A percentile compares a stretch with the other conserved stretches of the same genome.
phyloP scores from a whole-genome alignment of 1,284 basidiomycete species.

The Ganoderma lucidum region DNA sequence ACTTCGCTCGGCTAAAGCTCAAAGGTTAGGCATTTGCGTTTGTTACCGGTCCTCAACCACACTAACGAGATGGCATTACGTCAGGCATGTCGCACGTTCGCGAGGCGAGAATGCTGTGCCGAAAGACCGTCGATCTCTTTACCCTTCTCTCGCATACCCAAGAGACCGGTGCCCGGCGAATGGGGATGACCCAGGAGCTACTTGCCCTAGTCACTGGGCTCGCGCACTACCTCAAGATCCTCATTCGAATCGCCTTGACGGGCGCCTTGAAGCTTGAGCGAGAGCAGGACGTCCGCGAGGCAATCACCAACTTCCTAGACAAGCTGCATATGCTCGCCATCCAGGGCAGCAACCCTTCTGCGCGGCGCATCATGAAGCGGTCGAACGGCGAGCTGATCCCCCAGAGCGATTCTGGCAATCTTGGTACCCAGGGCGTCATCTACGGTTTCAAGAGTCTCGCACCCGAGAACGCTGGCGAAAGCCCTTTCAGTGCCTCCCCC shows the following conservation, averaged over 20 bases:
- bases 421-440: conserved; percentile 80
- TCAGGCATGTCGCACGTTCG: conserved; percentile 97
- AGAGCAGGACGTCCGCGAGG: conserved; percentile 83
- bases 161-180: conserved; percentile 87
- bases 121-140: conserved; percentile 99
- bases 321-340: conserved; percentile 92
- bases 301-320: conserved; percentile 91
- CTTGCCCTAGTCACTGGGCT: conserved; percentile 98
- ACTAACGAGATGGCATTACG: conserved; percentile 11
- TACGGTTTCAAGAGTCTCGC: conserved; percentile 92
- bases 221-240: conserved; percentile 99
- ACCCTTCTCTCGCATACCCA: conserved; percentile 97
- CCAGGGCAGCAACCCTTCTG: conserved; percentile 85
- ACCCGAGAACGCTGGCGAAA: conserved; percentile 88
- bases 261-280: conserved; percentile 95
- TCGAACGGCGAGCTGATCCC: conserved; percentile 67
- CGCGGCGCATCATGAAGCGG: conserved; percentile 72
- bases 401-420: conserved; percentile 55
- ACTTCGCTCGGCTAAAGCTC: conserved; percentile 83
- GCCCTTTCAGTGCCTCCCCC: conserved; percentile 66
- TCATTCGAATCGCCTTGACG: conserved; percentile 97
- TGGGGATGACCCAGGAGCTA: conserved; percentile 97
- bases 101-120: conserved; percentile 98
- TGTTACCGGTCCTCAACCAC: neutral
- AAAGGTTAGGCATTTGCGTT: conserved; percentile 71